Evolutionary conservation across 495 filamentous ascomycete species (phyloP).

Genomic region (Arthonia radiata): DNA sequence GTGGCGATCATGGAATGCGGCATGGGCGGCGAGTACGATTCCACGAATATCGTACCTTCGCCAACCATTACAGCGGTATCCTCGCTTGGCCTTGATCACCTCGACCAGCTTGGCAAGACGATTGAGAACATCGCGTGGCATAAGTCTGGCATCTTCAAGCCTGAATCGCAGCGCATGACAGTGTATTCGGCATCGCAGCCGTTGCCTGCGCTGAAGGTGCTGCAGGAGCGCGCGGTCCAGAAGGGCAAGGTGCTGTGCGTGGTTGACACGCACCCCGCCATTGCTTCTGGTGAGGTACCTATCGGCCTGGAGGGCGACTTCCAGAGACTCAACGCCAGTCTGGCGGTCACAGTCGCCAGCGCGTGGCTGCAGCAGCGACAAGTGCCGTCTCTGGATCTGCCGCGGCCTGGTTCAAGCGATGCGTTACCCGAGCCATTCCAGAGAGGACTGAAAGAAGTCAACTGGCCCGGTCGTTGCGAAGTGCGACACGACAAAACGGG

Average conservation of each 20-base stretch:
- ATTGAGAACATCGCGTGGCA: conserved; percentile 93
- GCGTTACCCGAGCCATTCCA: too few relatives aligned
- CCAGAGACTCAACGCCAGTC: conserved; percentile 64
- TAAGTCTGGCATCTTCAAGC: conserved; percentile 81
- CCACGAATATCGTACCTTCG: conserved; percentile 63
- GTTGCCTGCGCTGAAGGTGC: conserved; percentile 36
- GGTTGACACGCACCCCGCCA: conserved; percentile 35
- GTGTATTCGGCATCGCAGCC: conserved; percentile 41
- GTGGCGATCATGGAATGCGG: conserved; percentile 78
- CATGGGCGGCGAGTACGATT: conserved; percentile 80
- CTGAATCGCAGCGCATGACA: conserved; percentile 36
- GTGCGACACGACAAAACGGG: conserved; percentile 37
- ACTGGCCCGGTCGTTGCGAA: conserved; percentile 67
- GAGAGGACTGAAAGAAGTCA: too few relatives aligned
- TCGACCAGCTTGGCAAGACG: conserved; percentile 50
- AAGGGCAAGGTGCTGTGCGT: conserved; percentile 33
- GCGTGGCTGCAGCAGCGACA: conserved; percentile 27
- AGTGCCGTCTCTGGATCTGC: conserved; percentile 20
- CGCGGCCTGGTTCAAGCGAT: conserved; percentile 31
- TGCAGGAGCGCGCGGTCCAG: conserved; percentile 44
- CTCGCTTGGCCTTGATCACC: conserved; percentile 78
- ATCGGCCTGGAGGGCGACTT: conserved; percentile 59
- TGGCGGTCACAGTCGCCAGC: conserved; percentile 55
- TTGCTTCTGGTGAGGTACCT: conserved; percentile 27
- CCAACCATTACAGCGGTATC: conserved; percentile 57